Conservation (phyloP, 2,329 filamentous ascomycete genomes). For the Talaromyces pinophilus region DNA sequence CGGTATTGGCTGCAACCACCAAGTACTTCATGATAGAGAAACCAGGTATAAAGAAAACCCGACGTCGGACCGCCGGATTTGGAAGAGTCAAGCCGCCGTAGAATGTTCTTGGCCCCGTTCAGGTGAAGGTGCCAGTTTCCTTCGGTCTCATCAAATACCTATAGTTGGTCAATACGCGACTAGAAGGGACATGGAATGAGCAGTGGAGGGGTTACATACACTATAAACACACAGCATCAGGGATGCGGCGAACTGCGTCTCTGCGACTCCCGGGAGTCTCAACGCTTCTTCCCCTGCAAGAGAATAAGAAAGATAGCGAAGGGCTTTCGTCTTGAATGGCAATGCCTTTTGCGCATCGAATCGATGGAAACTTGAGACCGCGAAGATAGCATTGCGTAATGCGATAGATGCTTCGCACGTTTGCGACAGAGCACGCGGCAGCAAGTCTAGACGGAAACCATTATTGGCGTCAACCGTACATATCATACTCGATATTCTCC, state of each 20-base stretch:
- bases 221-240: slow-evolving; percentile 20
- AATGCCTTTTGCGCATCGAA: slow-evolving; percentile 4
- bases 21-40: slow-evolving; percentile 20
- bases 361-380: slow-evolving; percentile 1
- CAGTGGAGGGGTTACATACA: not conserved
- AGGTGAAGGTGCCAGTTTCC: slow-evolving; percentile 17
- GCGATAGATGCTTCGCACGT: slow-evolving; percentile 9
- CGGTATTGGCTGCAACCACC: slow-evolving; percentile 9
- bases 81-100: not conserved
- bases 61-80: not conserved
- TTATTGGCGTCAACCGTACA: slow-evolving; percentile 17
- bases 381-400: slow-evolving; percentile 18
- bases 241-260: slow-evolving; percentile 17
- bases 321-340: slow-evolving; percentile 12
- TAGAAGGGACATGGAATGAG: too few species aligned
- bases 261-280: not conserved
- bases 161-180: not conserved
- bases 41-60: slow-evolving; percentile 18
- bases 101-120: slow-evolving; percentile 14
- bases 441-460: slow-evolving; percentile 15
- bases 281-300: not conserved
- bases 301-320: slow-evolving; percentile 9
- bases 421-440: slow-evolving; percentile 7
- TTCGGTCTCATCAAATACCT: slow-evolving; percentile 20
- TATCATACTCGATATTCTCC: slow-evolving; percentile 17